Base-by-base conservation (phyloP, 805 yeast species). In the Candida sphagnicola region DNA sequence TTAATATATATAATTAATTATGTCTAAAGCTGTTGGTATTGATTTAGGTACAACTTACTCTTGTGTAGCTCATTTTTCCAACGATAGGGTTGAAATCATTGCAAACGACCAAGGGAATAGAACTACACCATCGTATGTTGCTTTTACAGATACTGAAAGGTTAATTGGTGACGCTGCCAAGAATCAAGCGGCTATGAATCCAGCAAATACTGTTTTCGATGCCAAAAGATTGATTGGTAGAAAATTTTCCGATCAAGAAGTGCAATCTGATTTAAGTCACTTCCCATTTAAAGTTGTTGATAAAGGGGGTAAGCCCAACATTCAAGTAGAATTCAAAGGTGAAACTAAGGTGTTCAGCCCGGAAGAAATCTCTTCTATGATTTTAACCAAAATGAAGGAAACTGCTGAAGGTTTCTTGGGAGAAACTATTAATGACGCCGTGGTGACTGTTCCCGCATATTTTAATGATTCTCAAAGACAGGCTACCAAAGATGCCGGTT, bases 101-200 rank as follows among this genome's bases (percentile, higher is more conserved):
- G 96, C 97, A 56, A 90, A 90, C 61, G 96, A 90, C 67, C 97
- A 91, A 74, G 98, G 98, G 75, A 90, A 91, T 78, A 85, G 97
- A 76, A 91, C 95, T 46, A 90, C 97, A 14, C 97, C 97, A 26
- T 89, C 97, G 25, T 90, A 85, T 63, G 97, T 91, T 46, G 96
- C 95, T 37, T 90, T 90, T 79, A 88, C 95, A 21, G 96, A 88
- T 61, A 77, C 90, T 29, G 98, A 91, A 73, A 84, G 96, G 72
- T 76, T 89, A 57, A 89, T 89, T 54, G 96, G 96, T 67, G 96
- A 89, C 70, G 95, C 97, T 53, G 98, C 97, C 45, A 91, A 91
- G 81, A 90, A 91, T 70, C 97, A 91, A 74, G 96, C 96, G 41
- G 96, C 97, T 50, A 85, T 90, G 82, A 91, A 91, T 73, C 97